A percentile compares a stretch with the other conserved stretches of the same genome.
Conservation (phyloP, 1,284 basidiomycete genomes). For the Leccinum subfulvum region DNA sequence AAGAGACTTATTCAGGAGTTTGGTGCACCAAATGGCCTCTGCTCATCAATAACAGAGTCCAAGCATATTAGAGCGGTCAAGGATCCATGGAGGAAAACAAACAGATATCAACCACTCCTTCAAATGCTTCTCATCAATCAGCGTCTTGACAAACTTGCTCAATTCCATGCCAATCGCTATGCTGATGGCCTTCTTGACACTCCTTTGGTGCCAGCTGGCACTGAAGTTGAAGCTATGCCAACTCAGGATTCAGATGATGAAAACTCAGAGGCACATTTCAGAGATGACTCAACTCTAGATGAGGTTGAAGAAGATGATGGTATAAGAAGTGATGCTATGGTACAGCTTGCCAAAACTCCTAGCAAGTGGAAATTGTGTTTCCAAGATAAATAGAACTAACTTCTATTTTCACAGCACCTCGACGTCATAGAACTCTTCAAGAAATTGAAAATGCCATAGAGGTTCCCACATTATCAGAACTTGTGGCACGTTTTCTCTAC, state of each 20-base stretch:
- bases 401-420: background rate
- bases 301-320: background rate
- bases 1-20: no score
- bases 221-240: background rate
- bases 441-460: background rate
- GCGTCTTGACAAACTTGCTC: background rate
- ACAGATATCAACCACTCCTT: background rate
- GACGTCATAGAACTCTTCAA: background rate
- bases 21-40: background rate
- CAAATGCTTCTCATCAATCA: background rate
- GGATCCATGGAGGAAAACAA: background rate
- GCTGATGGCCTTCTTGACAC: background rate
- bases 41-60: background rate
- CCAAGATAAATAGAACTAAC: background rate
- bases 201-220: background rate
- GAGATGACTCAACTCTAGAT: background rate
- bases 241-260: background rate
- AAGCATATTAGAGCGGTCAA: background rate
- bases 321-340: background rate
- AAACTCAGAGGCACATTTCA: background rate
- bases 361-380: background rate
- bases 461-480: background rate
- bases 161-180: background rate
- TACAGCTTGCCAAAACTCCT: background rate
- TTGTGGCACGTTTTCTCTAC: background rate